A percentile compares a stretch with the other conserved stretches of the same genome.
Conservation (phyloP, 1,139 yeast species). For the Blastobotrys buckinghamii region DNA sequence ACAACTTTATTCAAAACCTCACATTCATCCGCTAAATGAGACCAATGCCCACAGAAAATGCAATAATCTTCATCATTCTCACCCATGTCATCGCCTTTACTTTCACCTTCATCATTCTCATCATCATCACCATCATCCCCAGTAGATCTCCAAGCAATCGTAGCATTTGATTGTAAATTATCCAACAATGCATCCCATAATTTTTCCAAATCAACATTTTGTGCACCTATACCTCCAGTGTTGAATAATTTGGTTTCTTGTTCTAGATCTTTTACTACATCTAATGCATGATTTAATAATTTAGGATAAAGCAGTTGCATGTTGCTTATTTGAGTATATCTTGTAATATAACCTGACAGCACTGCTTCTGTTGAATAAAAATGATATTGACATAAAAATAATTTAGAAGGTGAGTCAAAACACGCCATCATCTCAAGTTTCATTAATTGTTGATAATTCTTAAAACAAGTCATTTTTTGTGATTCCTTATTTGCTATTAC, state of each 20-base stretch:
- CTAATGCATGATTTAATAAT: neutral
- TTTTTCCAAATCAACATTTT: neutral
- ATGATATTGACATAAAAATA: slow-evolving; percentile 4
- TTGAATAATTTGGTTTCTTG: neutral
- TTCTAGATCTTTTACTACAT: neutral
- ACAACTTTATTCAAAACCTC: slow-evolving; percentile 6
- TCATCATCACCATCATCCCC: neutral
- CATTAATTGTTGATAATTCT: neutral
- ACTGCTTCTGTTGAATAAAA: slow-evolving; percentile 8
- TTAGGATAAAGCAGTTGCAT: neutral
- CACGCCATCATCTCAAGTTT: neutral
- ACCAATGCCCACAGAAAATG: slow-evolving; percentile 9
- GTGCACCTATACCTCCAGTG: neutral
- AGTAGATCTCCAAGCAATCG: neutral
- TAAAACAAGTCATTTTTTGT: neutral
- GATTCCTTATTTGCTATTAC: neutral
- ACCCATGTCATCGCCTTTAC: neutral
- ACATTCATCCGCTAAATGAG: slow-evolving; percentile 8
- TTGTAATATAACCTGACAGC: slow-evolving; percentile 1
- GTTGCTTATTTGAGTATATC: neutral
- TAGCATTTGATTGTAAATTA: neutral
- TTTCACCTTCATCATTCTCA: neutral
- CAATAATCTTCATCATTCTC: slow-evolving; percentile 10
- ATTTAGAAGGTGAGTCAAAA: neutral
- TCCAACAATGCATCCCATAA: slow-evolving; percentile 3